Base-by-base conservation (phyloP, 805 yeast genomes). In the Cyberlindnera veronae region DNA sequence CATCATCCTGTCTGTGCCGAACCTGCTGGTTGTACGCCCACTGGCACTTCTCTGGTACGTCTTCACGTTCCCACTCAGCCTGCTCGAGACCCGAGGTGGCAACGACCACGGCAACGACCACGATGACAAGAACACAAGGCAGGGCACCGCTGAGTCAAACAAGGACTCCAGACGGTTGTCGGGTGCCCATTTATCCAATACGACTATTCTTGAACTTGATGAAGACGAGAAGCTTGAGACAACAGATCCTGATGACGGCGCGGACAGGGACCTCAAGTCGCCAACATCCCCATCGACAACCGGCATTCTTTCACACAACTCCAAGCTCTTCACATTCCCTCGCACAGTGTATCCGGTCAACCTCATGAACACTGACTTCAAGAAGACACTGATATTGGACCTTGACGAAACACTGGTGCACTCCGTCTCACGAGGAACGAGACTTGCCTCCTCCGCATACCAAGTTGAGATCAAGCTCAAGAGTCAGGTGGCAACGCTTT, bases 351-450 rank as follows among this genome's bases (percentile, higher is more conserved):
- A 68, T 45, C 74, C 74, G 0, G 62, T 61, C 32, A 68, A 64
- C 35, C 49, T 68, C 61, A 70, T 63, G n/a, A 57, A 55, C 20
- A 54, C 61, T 5, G 54, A 51, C 51, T 66, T 51, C 45, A 72
- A 71, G 49, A 89, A 88, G 55, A 82, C 88, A 1, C 69, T 93
- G 22, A 84, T 93, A 1, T 68, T 93, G 18, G 99, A 93, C 58
- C 72, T 93, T 22, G 99, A 91, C 62, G 99, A 93, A 57, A 93
- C 99, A 0, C 67, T 93, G 41, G 89, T 93, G 41, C 99, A 93
- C 60, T 89, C 98, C 2, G 71, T 89, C 41, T 80, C 95, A 5
- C 71, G 95, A 42, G 73, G 76, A 3, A 58, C 64, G 30, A 51
- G 65, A 43, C 58, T 62, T 51, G 42, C 40, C 10, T 54, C 68